A percentile compares a stretch with the other conserved stretches of the same genome.
phyloP scores from a whole-genome alignment of 192 early-diverging fungal species.

The Coemansia sp. region DNA sequence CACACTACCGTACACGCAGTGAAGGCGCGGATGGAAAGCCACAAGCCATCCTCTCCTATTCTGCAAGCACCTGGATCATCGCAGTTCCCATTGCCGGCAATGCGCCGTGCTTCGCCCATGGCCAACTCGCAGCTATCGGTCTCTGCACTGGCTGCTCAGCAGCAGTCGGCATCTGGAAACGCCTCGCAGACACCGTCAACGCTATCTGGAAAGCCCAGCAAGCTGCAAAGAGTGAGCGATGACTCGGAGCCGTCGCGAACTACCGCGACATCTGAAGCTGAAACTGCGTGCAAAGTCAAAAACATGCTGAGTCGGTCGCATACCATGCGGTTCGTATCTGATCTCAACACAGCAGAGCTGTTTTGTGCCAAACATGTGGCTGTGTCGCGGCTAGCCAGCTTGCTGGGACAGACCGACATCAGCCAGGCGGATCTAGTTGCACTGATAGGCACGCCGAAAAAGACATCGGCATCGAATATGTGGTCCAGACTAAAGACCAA shows the following conservation, averaged over 20 bases:
- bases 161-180: constrained; percentile 5
- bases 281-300: constrained; percentile 42
- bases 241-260: background rate
- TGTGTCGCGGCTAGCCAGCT: constrained; percentile 67
- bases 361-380: constrained; percentile 85
- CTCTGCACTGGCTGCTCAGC: background rate
- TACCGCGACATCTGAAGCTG: constrained; percentile 18
- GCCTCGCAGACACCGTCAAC: background rate
- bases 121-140: constrained; percentile 19
- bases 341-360: constrained; percentile 68
- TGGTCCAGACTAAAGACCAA: constrained; percentile 74
- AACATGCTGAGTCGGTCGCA: constrained; percentile 52
- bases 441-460: constrained; percentile 73
- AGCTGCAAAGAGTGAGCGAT: constrained; percentile 42
- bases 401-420: constrained; percentile 67
- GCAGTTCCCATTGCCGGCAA: constrained; percentile 10
- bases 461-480: constrained; percentile 54
- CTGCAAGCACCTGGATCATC: constrained; percentile 17
- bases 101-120: constrained; percentile 29
- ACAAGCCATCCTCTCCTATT: constrained; percentile 18
- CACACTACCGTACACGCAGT: constrained; percentile 49
- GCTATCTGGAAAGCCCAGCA: constrained; percentile 23
- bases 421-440: constrained; percentile 72
- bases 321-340: constrained; percentile 51
- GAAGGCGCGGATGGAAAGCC: constrained; percentile 54